Conservation (phyloP, 805 yeast genomes). For the Wickerhamomyces pijperi region DNA sequence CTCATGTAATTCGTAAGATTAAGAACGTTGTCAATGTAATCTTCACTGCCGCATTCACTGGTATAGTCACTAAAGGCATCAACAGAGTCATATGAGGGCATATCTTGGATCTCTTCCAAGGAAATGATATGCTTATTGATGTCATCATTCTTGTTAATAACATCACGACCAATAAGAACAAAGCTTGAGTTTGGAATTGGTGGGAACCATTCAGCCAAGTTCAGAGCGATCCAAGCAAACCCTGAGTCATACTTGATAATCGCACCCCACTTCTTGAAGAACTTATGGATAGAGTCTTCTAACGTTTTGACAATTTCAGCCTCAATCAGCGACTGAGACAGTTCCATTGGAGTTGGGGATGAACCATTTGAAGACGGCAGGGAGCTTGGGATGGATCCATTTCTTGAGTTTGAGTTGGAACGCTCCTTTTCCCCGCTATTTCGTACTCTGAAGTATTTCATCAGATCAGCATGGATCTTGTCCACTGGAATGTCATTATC, state of each 20-base stretch:
- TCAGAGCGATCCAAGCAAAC: constrained; percentile 79
- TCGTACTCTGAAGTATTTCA: constrained; percentile 43
- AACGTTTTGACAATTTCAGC: constrained; percentile 42
- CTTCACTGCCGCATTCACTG: constrained; percentile 1
- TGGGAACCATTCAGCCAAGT: constrained; percentile 83
- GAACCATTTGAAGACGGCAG: constrained; percentile 1
- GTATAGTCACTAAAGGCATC: constrained; percentile 5
- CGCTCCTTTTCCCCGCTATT: constrained; percentile 5
- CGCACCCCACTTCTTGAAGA: constrained; percentile 69
- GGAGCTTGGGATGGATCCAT: neutral
- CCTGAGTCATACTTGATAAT: constrained; percentile 72
- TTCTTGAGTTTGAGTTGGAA: neutral
- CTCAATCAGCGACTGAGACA: constrained; percentile 26
- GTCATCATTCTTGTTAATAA: constrained; percentile 8
- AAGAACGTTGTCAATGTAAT: neutral
- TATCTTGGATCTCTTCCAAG: constrained; percentile 5
- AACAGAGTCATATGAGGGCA: constrained; percentile 3
- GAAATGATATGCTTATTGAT: constrained; percentile 14
- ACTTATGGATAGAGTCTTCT: constrained; percentile 50
- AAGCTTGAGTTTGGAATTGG: constrained; percentile 22
- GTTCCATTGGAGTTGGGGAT: constrained; percentile 8
- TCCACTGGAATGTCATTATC: constrained; percentile 18
- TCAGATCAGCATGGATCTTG: constrained; percentile 43
- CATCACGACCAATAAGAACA: constrained; percentile 17
- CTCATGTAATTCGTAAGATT: neutral